These are phyloP conservation scores for Betula pendula DNA, from an alignment of 306 rosid genomes.

Conservation along the genomic window DNA sequence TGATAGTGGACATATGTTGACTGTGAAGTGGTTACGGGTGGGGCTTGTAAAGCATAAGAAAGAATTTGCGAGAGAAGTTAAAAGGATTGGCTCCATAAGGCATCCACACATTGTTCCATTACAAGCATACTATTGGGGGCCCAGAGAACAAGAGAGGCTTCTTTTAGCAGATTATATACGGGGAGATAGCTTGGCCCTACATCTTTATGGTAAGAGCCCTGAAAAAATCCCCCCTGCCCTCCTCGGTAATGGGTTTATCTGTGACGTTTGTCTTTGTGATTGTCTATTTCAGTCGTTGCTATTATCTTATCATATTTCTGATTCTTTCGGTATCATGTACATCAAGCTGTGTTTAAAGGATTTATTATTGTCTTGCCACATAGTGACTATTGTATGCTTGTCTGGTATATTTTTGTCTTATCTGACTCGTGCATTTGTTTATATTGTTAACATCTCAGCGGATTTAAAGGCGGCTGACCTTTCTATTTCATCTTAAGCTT, in stretches of 20 bases:
- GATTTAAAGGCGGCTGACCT: background rate
- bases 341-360: background rate
- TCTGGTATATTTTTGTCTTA: background rate
- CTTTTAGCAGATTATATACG: constrained; percentile 81
- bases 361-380: background rate
- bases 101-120: constrained; percentile 86
- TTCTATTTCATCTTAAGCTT: background rate
- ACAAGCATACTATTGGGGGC: constrained; percentile 96
- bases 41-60: constrained; percentile 94
- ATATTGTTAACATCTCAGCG: background rate
- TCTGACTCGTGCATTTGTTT: background rate
- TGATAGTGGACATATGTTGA: constrained; percentile 86
- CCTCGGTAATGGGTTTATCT: background rate
- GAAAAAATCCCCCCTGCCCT: background rate
- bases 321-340: background rate
- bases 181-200: constrained; percentile 94
- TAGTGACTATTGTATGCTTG: background rate
- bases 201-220: constrained; percentile 82
- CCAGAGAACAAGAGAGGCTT: constrained; percentile 98
- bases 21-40: constrained; percentile 96
- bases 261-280: background rate
- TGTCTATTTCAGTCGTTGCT: background rate
- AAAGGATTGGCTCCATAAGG: constrained; percentile 85
- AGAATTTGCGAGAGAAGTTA: constrained; percentile 94
- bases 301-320: background rate